A percentile compares a stretch with the other conserved stretches of the same genome.
Evolutionary conservation across 495 filamentous ascomycete species (phyloP).

Genomic region (Gamarada debralockiae): DNA sequence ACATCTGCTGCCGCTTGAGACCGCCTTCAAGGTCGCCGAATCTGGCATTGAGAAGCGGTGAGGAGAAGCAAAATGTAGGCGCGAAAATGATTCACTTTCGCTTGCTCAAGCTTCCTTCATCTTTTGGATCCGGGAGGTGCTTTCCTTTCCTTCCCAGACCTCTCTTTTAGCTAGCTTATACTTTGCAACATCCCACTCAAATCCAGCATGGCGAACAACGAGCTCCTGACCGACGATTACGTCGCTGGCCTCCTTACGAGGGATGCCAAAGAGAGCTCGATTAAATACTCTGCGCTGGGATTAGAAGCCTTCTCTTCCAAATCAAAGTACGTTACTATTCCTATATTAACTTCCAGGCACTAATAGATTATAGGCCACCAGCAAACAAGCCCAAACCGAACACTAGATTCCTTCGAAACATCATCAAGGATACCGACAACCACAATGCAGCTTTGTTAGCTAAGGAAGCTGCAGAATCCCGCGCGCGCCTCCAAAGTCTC

Average conservation of each 20-base stretch:
- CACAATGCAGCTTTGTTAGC: constrained; percentile 86
- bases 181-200: background rate
- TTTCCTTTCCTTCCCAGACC: no score
- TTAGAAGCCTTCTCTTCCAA: constrained; percentile 60
- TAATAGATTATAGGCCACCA: constrained; percentile 25
- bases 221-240: constrained; percentile 33
- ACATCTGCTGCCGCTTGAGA: constrained; percentile 4
- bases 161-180: no score
- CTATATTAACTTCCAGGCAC: background rate
- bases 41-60: background rate
- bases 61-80: background rate
- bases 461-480: constrained; percentile 66
- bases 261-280: constrained; percentile 61
- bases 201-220: constrained; percentile 30
- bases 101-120: no score
- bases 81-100: background rate
- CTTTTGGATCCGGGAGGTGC: no score
- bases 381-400: constrained; percentile 83
- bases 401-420: constrained; percentile 80
- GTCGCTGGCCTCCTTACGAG: constrained; percentile 58
- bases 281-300: constrained; percentile 70
- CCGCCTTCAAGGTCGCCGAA: background rate
- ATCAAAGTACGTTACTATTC: constrained; percentile 53
- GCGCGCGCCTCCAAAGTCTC: constrained; percentile 40
- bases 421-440: constrained; percentile 81